Conservation (phyloP, 202 grass and related monocot genomes). For the Carex arenaria region DNA sequence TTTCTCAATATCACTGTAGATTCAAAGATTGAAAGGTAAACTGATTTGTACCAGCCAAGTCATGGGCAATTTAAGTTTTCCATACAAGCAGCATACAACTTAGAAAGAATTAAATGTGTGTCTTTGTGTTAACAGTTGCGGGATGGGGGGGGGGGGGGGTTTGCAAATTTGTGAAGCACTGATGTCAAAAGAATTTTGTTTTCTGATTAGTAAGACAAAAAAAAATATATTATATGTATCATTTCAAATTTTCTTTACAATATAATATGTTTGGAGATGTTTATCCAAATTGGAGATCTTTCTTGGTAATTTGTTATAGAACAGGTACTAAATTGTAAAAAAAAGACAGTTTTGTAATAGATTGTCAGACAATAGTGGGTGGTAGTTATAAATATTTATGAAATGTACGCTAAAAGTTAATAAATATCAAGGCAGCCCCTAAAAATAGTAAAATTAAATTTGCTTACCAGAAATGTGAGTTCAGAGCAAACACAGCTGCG, state of each 20-base stretch:
- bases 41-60: background rate
- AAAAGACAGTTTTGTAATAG: background rate
- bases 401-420: background rate
- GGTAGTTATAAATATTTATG: background rate
- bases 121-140: too few relatives aligned
- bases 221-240: background rate
- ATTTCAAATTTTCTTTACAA: background rate
- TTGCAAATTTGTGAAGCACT: background rate
- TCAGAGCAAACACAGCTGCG: background rate
- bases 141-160: background rate
- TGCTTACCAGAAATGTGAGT: background rate
- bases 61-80: background rate
- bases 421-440: background rate
- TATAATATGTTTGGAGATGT: background rate
- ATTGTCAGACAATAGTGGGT: background rate
- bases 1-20: background rate
- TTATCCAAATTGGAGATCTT: background rate
- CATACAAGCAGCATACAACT: background rate
- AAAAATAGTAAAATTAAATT: constrained; percentile 9
- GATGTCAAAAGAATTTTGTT: background rate
- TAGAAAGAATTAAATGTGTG: background rate
- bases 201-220: background rate
- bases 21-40: background rate
- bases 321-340: background rate
- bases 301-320: background rate